Conservation (phyloP, 768 basidiomycete genomes). For the Leccinum variicolor region DNA sequence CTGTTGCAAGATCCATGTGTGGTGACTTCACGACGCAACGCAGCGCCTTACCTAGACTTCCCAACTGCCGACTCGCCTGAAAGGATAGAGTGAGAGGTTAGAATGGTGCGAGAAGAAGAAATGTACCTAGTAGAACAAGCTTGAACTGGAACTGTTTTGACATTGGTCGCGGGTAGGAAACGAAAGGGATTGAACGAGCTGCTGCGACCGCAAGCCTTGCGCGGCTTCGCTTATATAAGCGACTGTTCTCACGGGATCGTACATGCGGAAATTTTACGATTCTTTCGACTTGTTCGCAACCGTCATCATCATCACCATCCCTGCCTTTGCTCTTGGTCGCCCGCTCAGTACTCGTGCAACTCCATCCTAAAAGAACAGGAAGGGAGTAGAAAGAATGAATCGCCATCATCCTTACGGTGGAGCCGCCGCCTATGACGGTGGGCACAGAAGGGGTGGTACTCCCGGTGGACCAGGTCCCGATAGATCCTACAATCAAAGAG, state of each 20-base stretch:
- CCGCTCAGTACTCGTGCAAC: conserved; percentile 24
- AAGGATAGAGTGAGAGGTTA: conserved; percentile 8
- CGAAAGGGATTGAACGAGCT: conserved; percentile 10
- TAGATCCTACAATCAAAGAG: conserved; percentile 64
- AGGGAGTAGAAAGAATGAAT: conserved; percentile 52
- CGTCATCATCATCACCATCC: conserved; percentile 35
- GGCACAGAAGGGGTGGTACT: conserved; percentile 61
- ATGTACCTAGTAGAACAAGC: conserved; percentile 85
- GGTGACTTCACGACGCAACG: conserved; percentile 20
- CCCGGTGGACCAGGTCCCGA: conserved; percentile 68
- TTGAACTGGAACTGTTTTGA: conserved; percentile 95
- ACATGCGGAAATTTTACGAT: conserved; percentile 34
- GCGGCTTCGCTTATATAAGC: conserved; percentile 23
- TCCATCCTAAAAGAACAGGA: conserved; percentile 25
- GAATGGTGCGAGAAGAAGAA: neutral
- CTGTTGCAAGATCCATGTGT: conserved; percentile 39
- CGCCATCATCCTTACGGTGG: conserved; percentile 86
- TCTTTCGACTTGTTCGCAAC: conserved; percentile 26
- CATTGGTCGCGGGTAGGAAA: conserved; percentile 49
- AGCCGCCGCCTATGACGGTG: conserved; percentile 49
- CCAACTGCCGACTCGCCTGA: conserved; percentile 97
- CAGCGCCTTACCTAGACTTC: conserved; percentile 72
- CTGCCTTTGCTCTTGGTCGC: conserved; percentile 20
- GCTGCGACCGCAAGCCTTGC: neutral
- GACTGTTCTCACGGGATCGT: conserved; percentile 19